phyloP scores from a whole-genome alignment of 257 asterid genomes.

The Solanum sitiens region DNA sequence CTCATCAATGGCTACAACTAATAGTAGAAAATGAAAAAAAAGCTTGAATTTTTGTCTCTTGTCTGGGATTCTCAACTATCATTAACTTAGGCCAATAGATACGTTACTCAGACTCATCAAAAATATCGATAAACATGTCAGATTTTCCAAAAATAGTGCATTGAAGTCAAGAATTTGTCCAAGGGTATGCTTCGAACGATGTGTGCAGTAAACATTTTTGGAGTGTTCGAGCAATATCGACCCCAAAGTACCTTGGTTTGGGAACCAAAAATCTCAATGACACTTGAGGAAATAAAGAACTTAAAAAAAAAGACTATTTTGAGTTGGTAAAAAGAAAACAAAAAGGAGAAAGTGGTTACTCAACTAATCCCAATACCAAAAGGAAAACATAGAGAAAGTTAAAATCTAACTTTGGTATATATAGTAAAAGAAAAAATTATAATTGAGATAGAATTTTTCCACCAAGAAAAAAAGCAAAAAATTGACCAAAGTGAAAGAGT shows the following conservation, averaged over 20 bases:
- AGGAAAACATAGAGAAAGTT: background rate
- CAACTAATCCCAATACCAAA: background rate
- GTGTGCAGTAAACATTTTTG: accelerated
- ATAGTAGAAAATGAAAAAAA: background rate
- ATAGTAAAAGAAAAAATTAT: background rate
- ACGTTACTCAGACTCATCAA: background rate
- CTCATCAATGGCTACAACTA: background rate
- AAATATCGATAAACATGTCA: accelerated
- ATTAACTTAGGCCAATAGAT: background rate
- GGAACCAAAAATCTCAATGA: background rate
- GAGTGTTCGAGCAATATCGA: background rate
- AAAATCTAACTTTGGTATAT: background rate
- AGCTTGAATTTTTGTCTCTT: background rate
- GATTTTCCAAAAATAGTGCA: background rate
- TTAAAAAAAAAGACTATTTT: background rate
- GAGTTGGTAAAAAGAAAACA: background rate
- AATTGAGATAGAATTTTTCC: background rate
- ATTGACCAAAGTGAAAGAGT: background rate
- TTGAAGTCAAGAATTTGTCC: background rate
- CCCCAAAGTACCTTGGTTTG: background rate
- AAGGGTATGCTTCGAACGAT: background rate
- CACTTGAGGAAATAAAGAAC: background rate
- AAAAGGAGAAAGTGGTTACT: background rate
- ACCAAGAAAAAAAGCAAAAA: background rate
- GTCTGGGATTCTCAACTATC: background rate